phyloP scores from a whole-genome alignment of 1,139 yeast genomes.

The Taphrina populina region DNA sequence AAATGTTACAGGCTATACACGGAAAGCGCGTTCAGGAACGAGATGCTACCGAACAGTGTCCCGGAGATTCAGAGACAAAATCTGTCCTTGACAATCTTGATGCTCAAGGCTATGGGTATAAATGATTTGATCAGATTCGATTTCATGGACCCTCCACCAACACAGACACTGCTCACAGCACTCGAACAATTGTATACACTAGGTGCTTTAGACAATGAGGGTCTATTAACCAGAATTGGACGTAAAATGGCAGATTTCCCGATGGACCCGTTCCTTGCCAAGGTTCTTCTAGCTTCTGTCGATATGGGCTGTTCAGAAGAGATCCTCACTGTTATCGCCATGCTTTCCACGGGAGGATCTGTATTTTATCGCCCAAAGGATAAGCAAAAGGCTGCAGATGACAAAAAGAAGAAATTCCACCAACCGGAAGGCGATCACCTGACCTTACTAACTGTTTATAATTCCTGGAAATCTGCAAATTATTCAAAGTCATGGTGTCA shows the following conservation, averaged over 20 bases:
- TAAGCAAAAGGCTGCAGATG: slow-evolving; percentile 74
- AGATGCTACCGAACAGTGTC: slow-evolving; percentile 70
- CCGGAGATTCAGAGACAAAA: slow-evolving; percentile 89
- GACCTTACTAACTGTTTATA: slow-evolving; percentile 76
- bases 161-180: slow-evolving; percentile 70
- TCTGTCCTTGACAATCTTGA: slow-evolving; percentile 68
- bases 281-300: slow-evolving; percentile 71
- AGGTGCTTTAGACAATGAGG: slow-evolving; percentile 78
- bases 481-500: slow-evolving; percentile 73
- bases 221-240: slow-evolving; percentile 72
- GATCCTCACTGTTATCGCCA: slow-evolving; percentile 77
- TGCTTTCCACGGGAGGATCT: slow-evolving; percentile 77
- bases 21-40: slow-evolving; percentile 78
- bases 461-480: slow-evolving; percentile 68
- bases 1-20: slow-evolving; percentile 88
- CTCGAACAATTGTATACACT: slow-evolving; percentile 78
- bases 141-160: slow-evolving; percentile 93
- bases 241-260: slow-evolving; percentile 88
- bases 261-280: slow-evolving; percentile 89
- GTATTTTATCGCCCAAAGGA: slow-evolving; percentile 83
- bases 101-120: slow-evolving; percentile 74
- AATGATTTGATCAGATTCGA: slow-evolving; percentile 75
- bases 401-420: slow-evolving; percentile 59
- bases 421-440: slow-evolving; percentile 69
- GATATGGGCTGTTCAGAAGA: slow-evolving; percentile 79